Evolutionary conservation across 1,139 yeast species (phyloP).

Genomic region (Kodamaea derodonti): DNA sequence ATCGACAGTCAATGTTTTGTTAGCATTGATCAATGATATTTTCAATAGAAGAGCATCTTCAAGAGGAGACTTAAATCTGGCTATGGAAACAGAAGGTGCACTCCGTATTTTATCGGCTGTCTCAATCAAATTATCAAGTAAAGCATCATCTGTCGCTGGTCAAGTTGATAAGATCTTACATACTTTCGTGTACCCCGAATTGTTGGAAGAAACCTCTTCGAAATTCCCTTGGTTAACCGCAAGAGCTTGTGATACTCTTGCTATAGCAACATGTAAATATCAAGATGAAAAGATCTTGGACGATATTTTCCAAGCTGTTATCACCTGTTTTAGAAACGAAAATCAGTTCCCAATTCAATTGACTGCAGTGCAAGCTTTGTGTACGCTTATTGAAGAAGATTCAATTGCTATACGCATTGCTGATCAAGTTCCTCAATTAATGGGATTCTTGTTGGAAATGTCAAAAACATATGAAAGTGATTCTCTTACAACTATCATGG

Average conservation of each 20-base stretch:
- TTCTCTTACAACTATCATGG: slow-evolving; percentile 53
- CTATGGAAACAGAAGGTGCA: slow-evolving; percentile 49
- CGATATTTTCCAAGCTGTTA: slow-evolving; percentile 43
- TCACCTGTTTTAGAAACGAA: slow-evolving; percentile 38
- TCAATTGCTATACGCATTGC: slow-evolving; percentile 44
- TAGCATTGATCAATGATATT: slow-evolving; percentile 48
- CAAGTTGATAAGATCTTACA: slow-evolving; percentile 44
- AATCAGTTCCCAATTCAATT: slow-evolving; percentile 48
- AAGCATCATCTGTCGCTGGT: slow-evolving; percentile 40
- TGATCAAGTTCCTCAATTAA: slow-evolving; percentile 48
- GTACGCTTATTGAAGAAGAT: slow-evolving; percentile 47
- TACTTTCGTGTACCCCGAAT: slow-evolving; percentile 47
- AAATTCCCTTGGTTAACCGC: slow-evolving; percentile 49
- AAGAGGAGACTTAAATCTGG: slow-evolving; percentile 25
- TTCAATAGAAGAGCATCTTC: slow-evolving; percentile 41
- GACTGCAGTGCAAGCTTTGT: slow-evolving; percentile 53
- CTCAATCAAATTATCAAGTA: slow-evolving; percentile 38
- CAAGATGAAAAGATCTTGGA: slow-evolving; percentile 39
- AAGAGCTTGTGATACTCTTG: slow-evolving; percentile 53
- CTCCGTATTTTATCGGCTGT: slow-evolving; percentile 46
- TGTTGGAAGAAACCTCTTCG: slow-evolving; percentile 27
- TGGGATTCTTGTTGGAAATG: slow-evolving; percentile 50
- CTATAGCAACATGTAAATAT: slow-evolving; percentile 41
- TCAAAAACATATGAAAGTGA: slow-evolving; percentile 51
- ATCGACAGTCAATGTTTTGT: slow-evolving; percentile 36